Evolutionary conservation across 1,139 yeast species (phyloP), one percentile per base, ranked within the genome.

Genomic region (Pichia norvegensis): DNA sequence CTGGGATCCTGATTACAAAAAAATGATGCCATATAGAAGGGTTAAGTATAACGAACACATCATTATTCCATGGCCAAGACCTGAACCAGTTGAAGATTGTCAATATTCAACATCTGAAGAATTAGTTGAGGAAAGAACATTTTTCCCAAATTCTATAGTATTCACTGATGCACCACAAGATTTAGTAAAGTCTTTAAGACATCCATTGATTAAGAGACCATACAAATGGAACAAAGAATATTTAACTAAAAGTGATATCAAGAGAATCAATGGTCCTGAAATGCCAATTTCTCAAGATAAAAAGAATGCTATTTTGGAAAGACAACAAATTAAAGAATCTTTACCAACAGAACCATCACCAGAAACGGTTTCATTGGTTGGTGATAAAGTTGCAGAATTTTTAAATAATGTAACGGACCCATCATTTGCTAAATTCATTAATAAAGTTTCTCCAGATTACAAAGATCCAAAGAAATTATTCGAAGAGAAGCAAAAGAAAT

Each of bases 31-130:
- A 21, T 76, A 76, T 52, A 78, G 97, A 66, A 76, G 78, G 54
- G 87, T 90, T 16, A 78, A 74, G 54, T 88, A 86, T 56, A 68
- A 69, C 33, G 76, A 77, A 38, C 72, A 75, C 42, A 68, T 86
- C 47, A 78, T 79, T 41, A 79, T 90, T 45, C 97, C 97, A 46
- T 90, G 95, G 95, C 97, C 97, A 38, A 75, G 78, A 53, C 95
- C 95, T 2, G 81, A 79, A 33, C 70, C 73, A 9, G 67, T 69
- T n/a, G 75, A 74, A 54, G 85, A 80, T 46, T 86, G 84, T 44
- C 65, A 65, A 14, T 67, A 78, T 47, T 74, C 78, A 4, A 86
- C 97, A 0, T 64, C 66, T 13, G 76, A 78, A 40, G 80, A 73
- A 7, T 67, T 68, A 1, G 94, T 78, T 2, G 76, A 79, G 49